These are phyloP conservation scores for Sinapis alba DNA, from an alignment of 441 rosid genomes.

Conservation along the genomic window DNA sequence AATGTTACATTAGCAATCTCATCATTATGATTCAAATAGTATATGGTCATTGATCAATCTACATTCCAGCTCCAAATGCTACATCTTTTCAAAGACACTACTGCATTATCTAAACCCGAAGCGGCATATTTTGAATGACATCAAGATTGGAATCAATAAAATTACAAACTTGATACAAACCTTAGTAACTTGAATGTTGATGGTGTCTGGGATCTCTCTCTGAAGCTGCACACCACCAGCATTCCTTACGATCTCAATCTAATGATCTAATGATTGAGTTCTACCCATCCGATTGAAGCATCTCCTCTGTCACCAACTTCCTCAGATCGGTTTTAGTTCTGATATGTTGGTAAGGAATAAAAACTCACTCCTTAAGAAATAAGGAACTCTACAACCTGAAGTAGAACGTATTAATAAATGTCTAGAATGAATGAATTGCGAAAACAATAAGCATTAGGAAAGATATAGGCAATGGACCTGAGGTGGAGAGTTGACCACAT, in stretches of 20 bases:
- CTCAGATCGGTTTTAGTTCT: conserved; percentile 17
- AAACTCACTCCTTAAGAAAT: not conserved
- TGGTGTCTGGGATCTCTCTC: conserved; percentile 86
- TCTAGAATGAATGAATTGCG: not conserved
- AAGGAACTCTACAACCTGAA: not conserved
- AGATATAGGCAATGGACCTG: too few species aligned
- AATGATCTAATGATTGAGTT: too few species aligned
- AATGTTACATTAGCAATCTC: not conserved
- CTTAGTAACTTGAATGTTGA: conserved; percentile 85
- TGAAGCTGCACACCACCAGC: conserved; percentile 87
- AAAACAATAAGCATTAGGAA: too few species aligned
- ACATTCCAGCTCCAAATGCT: not conserved
- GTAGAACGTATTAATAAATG: not conserved
- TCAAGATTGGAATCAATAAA: not conserved
- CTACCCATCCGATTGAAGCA: too few species aligned
- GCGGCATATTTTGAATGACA: not conserved
- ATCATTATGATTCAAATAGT: not conserved
- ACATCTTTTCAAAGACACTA: not conserved
- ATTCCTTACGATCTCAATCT: conserved; percentile 62
- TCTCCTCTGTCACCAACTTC: too few species aligned
- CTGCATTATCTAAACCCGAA: not conserved
- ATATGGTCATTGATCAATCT: not conserved
- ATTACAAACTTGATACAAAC: conserved; percentile 36
- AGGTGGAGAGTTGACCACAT: not conserved
- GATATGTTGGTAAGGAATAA: not conserved